Conservation (phyloP, 106 monocot species). For the Xerophyta viscosa region DNA sequence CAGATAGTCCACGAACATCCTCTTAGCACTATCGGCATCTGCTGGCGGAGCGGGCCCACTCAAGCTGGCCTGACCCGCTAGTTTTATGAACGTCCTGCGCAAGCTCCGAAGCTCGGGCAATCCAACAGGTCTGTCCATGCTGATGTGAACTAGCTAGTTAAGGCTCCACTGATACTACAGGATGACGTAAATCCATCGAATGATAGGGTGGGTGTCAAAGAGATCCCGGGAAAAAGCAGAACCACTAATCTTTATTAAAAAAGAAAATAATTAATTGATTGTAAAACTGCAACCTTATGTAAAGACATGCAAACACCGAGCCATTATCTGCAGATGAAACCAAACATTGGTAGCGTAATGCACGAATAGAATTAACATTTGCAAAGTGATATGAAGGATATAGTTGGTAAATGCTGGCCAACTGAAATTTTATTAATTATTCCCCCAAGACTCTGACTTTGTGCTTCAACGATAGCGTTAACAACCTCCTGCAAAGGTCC, state of each 20-base stretch:
- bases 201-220: no score
- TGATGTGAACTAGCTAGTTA: slow-evolving; percentile 51
- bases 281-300: no score
- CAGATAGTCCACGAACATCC: slow-evolving; percentile 94
- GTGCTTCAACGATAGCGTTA: slow-evolving; percentile 80
- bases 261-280: no score
- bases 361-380: no score
- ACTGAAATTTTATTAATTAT: slow-evolving; percentile 50
- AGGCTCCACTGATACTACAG: slow-evolving; percentile 10
- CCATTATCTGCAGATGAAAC: background rate
- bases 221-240: no score
- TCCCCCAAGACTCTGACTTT: slow-evolving; percentile 55
- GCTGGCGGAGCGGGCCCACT: slow-evolving; percentile 92
- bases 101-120: slow-evolving; percentile 86
- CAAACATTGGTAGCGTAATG: background rate
- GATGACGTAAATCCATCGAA: no score
- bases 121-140: slow-evolving; percentile 57
- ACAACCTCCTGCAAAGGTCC: slow-evolving; percentile 66
- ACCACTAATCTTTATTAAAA: no score
- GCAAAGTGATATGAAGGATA: slow-evolving; percentile 37
- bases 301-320: no score
- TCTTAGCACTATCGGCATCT: slow-evolving; percentile 77
- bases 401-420: slow-evolving; percentile 59
- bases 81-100: slow-evolving; percentile 81
- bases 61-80: slow-evolving; percentile 80